Evolutionary conservation across 805 yeast species (phyloP).

Genomic region (Candida sakaeoensis): DNA sequence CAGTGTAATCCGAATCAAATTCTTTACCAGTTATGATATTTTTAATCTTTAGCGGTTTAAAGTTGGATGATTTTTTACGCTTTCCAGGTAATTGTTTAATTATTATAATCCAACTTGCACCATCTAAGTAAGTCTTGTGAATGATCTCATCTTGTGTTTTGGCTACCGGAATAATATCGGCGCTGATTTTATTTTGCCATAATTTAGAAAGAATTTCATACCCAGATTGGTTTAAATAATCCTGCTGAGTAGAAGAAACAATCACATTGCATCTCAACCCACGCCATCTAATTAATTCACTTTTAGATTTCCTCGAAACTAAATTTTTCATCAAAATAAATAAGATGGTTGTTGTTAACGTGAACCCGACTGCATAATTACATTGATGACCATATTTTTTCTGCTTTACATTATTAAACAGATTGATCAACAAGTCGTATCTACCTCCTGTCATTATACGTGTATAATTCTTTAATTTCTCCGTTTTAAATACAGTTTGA

Average conservation of each 20-base stretch:
- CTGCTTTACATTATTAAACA: conserved; percentile 49
- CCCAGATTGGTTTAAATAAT: conserved; percentile 56
- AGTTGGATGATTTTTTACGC: conserved; percentile 38
- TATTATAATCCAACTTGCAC: conserved; percentile 72
- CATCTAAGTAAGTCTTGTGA: conserved; percentile 60
- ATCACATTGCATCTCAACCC: conserved; percentile 72
- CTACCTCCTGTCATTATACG: conserved; percentile 90
- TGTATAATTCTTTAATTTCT: conserved; percentile 40
- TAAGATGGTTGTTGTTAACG: conserved; percentile 53
- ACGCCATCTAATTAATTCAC: conserved; percentile 16
- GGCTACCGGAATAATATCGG: conserved; percentile 49
- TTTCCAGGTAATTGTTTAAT: conserved; percentile 60
- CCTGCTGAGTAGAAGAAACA: conserved; percentile 62
- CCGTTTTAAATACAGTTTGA: conserved; percentile 72
- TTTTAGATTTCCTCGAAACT: conserved; percentile 13
- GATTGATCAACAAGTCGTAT: conserved; percentile 69
- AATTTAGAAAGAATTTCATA: conserved; percentile 57
- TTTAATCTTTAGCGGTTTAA: conserved; percentile 73
- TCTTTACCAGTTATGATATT: conserved; percentile 61
- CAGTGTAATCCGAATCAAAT: conserved; percentile 68
- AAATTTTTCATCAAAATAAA: conserved; percentile 34
- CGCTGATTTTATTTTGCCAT: conserved; percentile 77
- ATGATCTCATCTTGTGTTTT: conserved; percentile 57
- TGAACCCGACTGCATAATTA: conserved; percentile 67
- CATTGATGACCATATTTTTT: conserved; percentile 10